These are phyloP conservation scores for Chenopodium album DNA, from an alignment of 148 eudicot genomes.

Conservation along the genomic window DNA sequence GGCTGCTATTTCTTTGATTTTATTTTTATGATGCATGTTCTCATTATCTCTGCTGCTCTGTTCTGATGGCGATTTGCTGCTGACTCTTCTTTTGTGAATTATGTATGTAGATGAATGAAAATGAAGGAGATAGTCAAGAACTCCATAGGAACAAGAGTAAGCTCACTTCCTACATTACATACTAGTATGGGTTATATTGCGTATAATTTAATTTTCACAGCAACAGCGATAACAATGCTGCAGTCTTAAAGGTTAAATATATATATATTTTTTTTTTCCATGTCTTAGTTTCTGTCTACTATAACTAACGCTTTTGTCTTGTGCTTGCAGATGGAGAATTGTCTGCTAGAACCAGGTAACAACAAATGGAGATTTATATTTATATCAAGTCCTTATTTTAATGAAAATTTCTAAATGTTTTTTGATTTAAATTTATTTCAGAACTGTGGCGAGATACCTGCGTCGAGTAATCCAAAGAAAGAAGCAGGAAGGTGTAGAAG, in stretches of 20 bases:
- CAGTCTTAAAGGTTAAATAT: too few species aligned
- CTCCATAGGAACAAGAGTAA: slow-evolving; percentile 35
- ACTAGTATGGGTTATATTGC: neutral
- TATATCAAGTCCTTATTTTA: neutral
- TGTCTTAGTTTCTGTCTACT: neutral
- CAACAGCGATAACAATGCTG: too few species aligned
- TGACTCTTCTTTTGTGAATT: slow-evolving; percentile 6
- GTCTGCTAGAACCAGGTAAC: slow-evolving; percentile 69
- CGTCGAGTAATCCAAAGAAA: slow-evolving; percentile 33
- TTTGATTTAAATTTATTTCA: slow-evolving; percentile 26
- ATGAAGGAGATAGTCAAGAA: slow-evolving; percentile 46
- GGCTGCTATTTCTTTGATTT: neutral
- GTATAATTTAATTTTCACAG: too few species aligned
- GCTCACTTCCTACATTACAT: neutral
- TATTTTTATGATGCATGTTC: neutral
- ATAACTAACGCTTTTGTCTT: slow-evolving; percentile 19
- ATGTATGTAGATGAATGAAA: slow-evolving; percentile 46
- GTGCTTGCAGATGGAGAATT: slow-evolving; percentile 55
- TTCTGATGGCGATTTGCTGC: neutral
- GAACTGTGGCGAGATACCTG: slow-evolving; percentile 56
- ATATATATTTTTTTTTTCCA: too few species aligned
- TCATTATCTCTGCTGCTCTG: neutral
- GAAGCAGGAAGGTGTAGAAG: slow-evolving; percentile 36
- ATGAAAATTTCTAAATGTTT: neutral
- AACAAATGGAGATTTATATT: too few species aligned